Base-by-base conservation (phyloP, 2,329 filamentous ascomycete species). In the Madurella fahalii region DNA sequence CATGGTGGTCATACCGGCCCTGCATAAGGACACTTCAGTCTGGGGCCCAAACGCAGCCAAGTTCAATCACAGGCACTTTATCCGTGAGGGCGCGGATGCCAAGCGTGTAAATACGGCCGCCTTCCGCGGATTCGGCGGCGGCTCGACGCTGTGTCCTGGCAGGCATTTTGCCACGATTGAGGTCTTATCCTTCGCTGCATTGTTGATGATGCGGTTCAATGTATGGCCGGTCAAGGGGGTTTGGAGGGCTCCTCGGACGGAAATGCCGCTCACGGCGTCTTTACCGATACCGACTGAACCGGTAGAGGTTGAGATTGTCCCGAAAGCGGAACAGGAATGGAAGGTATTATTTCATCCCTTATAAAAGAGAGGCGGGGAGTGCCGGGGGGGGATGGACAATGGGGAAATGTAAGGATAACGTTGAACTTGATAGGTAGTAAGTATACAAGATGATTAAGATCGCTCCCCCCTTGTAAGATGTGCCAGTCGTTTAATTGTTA, bases 61-160 rank as follows among this genome's bases (percentile, higher is more conserved):
- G 8, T 71, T 71, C 52, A 63, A 69, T 34, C 65, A 64, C 0
- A 52, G 55, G 7, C 58, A 68, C 2, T 71, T 72, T 49, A 48
- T 72, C 9, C 68, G 31, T 12, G 48, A 52, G 13, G 37, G 42
- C 12, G 54, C 56, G 37, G 40, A 40, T 20, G 18, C 50, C 13
- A 31, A 40, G 47, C 20, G 47, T 20, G 44, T 17, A 18, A 50
- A 37, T 18, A 13, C 44, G 5, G 67, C 66, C 17, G 64, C 68
- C 4, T 77, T 77, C 52, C 65, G 76, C 17, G 66, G 71, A 0
- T 81, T 80, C 59, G 77, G 77, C 1, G 71, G 76, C 2, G 77
- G 77, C 9, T 74, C 72, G 42, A 74, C 71, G 9, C 52, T 67
- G 32, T 67, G 65, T 46, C 65, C 65, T 2, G 65, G 57, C 2